Conservation (phyloP, 2,329 filamentous ascomycete genomes). For the Clonostachys byssicola region DNA sequence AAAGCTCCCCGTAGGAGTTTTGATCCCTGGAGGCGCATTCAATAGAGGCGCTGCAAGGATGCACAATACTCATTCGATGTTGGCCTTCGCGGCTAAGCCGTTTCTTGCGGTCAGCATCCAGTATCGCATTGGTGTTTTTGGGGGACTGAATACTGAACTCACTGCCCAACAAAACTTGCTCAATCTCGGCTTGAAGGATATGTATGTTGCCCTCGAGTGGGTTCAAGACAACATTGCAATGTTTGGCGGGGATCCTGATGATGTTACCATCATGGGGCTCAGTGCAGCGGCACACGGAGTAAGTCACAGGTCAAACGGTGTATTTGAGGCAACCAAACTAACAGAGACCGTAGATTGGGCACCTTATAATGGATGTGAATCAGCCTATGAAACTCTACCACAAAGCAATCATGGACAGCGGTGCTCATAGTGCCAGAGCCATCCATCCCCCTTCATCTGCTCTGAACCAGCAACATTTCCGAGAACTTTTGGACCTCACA, state of each 20-base stretch:
- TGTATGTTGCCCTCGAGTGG: conserved; percentile 42
- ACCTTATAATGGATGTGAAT: conserved; percentile 23
- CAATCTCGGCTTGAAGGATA: conserved; percentile 49
- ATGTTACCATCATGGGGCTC: conserved; percentile 42
- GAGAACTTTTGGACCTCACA: conserved; percentile 18
- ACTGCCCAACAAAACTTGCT: conserved; percentile 45
- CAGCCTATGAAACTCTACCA: conserved; percentile 21
- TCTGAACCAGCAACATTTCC: conserved; percentile 19
- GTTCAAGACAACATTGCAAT: conserved; percentile 43
- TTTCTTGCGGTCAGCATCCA: conserved; percentile 44
- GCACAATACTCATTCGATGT: conserved; percentile 40
- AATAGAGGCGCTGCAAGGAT: conserved; percentile 22
- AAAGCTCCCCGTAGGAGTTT: conserved; percentile 15
- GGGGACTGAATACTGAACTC: conserved; percentile 49
- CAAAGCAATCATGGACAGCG: conserved; percentile 23
- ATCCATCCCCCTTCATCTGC: conserved; percentile 15
- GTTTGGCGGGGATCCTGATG: conserved; percentile 43
- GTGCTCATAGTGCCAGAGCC: conserved; percentile 19
- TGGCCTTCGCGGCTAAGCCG: conserved; percentile 38
- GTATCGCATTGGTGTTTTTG: conserved; percentile 49
- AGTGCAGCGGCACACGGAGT: conserved; percentile 25
- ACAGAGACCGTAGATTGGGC: conserved; percentile 10
- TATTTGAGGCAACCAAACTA: neutral
- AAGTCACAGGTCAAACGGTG: conserved; percentile 2
- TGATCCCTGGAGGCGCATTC: conserved; percentile 21